Percentiles rank a stretch among this genome's conserved stretches.
Evolutionary conservation across 768 basidiomycete genomes (phyloP).

Genomic region (Suillus hirtellus): DNA sequence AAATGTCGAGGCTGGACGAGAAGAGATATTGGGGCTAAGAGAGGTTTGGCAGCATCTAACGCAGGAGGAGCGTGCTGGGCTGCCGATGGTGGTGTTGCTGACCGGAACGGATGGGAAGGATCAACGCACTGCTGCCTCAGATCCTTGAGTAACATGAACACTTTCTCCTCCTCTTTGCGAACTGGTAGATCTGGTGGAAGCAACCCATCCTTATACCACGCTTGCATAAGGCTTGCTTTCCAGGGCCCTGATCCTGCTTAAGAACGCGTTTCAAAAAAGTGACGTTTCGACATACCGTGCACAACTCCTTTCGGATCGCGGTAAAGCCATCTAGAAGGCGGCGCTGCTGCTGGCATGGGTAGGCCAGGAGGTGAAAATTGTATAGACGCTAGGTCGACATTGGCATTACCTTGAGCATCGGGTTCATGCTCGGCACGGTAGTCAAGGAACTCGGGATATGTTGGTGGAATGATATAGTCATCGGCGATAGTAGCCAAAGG

Average conservation of each 20-base stretch:
- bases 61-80: conserved; percentile 24
- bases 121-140: conserved; percentile 77
- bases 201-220: conserved; percentile 84
- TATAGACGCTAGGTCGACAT: conserved; percentile 52
- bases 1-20: conserved; percentile 79
- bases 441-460: conserved; percentile 76
- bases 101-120: conserved; percentile 75
- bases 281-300: conserved; percentile 55
- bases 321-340: conserved; percentile 81
- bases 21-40: conserved; percentile 74
- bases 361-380: conserved; percentile 82
- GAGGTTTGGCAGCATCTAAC: conserved; percentile 48
- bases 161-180: conserved; percentile 69
- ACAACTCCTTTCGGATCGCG: conserved; percentile 78
- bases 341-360: conserved; percentile 64
- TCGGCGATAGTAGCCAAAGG: conserved; percentile 88
- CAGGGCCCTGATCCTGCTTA: conserved; percentile 62
- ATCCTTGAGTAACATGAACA: conserved; percentile 70
- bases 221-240: conserved; percentile 86
- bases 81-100: conserved; percentile 44
- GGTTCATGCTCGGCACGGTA: conserved; percentile 68
- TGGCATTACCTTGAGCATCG: conserved; percentile 43
- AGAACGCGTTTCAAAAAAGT: conserved; percentile 11
- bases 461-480: conserved; percentile 89
- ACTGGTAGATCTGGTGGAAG: conserved; percentile 83